Evolutionary conservation across 805 yeast species (phyloP).

Genomic region (Candida sanyiensis): DNA sequence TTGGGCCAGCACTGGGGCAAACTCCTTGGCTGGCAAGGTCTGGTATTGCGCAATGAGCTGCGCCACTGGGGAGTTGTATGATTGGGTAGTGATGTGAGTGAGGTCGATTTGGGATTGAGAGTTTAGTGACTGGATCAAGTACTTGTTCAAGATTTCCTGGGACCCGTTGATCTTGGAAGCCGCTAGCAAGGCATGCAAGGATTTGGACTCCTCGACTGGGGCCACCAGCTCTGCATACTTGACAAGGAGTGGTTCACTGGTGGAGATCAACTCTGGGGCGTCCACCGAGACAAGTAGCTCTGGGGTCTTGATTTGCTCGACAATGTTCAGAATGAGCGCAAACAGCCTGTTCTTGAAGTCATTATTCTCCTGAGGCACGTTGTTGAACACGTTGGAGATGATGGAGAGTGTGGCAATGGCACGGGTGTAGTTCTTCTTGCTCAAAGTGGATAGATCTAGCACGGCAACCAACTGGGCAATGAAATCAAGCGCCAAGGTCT

Average conservation of each 20-base stretch:
- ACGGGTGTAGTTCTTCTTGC: constrained; percentile 11
- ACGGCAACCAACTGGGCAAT: constrained; percentile 4
- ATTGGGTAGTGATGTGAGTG: constrained; percentile 3
- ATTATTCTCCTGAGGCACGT: constrained; percentile 11
- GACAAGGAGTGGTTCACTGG: neutral
- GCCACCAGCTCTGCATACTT: constrained; percentile 7
- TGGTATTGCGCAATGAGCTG: constrained; percentile 7
- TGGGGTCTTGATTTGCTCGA: constrained; percentile 8
- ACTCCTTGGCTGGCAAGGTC: constrained; percentile 5
- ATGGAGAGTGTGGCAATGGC: constrained; percentile 18
- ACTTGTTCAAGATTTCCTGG: constrained; percentile 8
- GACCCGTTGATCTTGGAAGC: constrained; percentile 8
- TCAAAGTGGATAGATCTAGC: constrained; percentile 4
- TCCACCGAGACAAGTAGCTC: constrained; percentile 6
- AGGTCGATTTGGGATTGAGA: neutral
- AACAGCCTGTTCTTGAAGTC: constrained; percentile 20
- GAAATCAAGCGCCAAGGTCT: constrained; percentile 3
- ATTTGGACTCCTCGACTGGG: neutral
- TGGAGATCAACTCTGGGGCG: constrained; percentile 2
- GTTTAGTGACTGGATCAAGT: constrained; percentile 2
- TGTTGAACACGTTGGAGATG: constrained; percentile 21
- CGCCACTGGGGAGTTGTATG: constrained; percentile 4
- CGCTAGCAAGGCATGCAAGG: constrained; percentile 1
- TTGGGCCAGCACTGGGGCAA: constrained; percentile 1
- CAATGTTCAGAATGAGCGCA: constrained; percentile 10